Percentiles rank a stretch among this genome's conserved stretches.
Conservation (phyloP, 305 asterid species). For the Plantago rigida region DNA sequence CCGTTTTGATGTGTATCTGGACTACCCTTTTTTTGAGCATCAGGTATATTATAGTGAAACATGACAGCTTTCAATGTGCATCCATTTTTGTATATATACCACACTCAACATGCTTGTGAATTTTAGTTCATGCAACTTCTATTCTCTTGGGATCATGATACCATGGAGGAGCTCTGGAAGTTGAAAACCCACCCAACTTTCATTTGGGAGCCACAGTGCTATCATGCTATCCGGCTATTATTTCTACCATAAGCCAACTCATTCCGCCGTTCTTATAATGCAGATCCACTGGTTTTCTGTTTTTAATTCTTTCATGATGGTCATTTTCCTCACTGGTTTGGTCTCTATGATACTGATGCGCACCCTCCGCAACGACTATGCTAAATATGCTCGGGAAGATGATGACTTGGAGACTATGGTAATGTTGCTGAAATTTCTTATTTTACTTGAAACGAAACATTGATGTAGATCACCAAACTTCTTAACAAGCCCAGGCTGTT, state of each 20-base stretch:
- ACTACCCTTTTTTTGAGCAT: conserved; percentile 68
- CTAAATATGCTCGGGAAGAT: conserved; percentile 55
- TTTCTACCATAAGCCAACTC: conserved; percentile 24
- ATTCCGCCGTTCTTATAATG: conserved; percentile 22
- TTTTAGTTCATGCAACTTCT: not conserved
- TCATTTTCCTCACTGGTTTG: conserved; percentile 65
- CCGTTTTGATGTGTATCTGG: conserved; percentile 63
- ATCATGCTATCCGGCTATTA: conserved; percentile 6
- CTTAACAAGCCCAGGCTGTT: not conserved
- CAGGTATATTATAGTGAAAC: conserved; percentile 34
- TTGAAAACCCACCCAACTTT: not conserved
- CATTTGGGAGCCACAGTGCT: not conserved
- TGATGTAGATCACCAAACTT: too few relatives aligned
- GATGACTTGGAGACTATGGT: conserved; percentile 58
- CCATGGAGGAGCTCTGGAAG: not conserved
- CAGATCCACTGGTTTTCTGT: conserved; percentile 87
- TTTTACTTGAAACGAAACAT: not conserved
- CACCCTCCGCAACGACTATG: conserved; percentile 50
- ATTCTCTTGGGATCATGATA: conserved; percentile 13
- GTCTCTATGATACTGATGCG: conserved; percentile 71
- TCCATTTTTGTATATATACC: not conserved
- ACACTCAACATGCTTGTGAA: not conserved
- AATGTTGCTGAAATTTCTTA: conserved; percentile 20
- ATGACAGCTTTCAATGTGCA: conserved; percentile 9
- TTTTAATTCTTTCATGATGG: conserved; percentile 79